These are phyloP conservation scores for Dothideomycetidae sp. DNA, from an alignment of 2,329 filamentous ascomycete species.

Conservation along the genomic window DNA sequence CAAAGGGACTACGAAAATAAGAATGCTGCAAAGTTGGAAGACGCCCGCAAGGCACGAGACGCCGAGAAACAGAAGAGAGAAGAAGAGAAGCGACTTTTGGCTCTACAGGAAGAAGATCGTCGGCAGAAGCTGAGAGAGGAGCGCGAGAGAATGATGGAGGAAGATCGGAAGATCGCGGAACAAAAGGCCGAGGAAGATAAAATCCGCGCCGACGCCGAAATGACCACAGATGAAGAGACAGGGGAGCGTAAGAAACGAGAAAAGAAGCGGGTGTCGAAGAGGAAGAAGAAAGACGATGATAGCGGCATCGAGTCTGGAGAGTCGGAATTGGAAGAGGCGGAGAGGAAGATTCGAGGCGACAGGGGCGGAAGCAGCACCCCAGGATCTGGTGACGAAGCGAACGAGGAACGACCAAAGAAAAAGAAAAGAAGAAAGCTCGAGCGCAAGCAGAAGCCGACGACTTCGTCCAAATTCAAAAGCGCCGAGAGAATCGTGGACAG, in stretches of 20 bases:
- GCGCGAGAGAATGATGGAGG: constrained; percentile 63
- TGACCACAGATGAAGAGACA: constrained; percentile 68
- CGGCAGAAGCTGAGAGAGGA: constrained; percentile 77
- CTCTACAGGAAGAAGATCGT: constrained; percentile 57
- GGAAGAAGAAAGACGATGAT: constrained; percentile 42
- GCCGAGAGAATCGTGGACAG: constrained; percentile 71
- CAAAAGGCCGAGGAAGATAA: constrained; percentile 56
- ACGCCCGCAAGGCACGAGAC: constrained; percentile 66
- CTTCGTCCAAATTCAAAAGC: constrained; percentile 60
- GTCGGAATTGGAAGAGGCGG: constrained; percentile 33
- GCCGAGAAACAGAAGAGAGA: constrained; percentile 66
- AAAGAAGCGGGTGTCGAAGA: constrained; percentile 35
- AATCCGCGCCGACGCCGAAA: constrained; percentile 50
- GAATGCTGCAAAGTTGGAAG: constrained; percentile 75
- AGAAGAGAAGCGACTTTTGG: constrained; percentile 53
- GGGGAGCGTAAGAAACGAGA: constrained; percentile 70
- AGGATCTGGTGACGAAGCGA: constrained; percentile 34
- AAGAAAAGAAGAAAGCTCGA: constrained; percentile 49
- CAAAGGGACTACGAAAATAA: constrained; percentile 88
- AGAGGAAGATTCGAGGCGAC: constrained; percentile 21
- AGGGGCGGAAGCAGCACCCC: constrained; percentile 22
- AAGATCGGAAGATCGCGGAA: constrained; percentile 56
- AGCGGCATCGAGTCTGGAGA: constrained; percentile 31
- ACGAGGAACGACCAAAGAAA: constrained; percentile 40
- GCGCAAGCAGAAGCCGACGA: constrained; percentile 32